These are phyloP conservation scores for Neobulgaria alba DNA, from an alignment of 2,329 filamentous ascomycete genomes.

Conservation along the genomic window DNA sequence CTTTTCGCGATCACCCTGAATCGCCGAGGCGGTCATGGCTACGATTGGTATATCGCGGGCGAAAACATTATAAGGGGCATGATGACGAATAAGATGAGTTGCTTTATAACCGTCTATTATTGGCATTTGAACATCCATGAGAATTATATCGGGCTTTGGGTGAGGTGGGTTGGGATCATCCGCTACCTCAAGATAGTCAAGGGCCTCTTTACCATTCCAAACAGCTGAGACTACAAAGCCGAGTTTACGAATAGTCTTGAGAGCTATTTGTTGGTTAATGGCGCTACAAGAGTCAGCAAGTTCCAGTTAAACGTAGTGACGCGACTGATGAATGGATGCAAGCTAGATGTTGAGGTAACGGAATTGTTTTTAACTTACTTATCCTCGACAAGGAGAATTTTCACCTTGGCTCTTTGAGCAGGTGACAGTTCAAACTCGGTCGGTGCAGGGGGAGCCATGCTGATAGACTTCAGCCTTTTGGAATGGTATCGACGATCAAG, in stretches of 20 bases:
- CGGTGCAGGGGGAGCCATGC: slow-evolving; percentile 27
- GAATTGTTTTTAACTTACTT: slow-evolving; percentile 46
- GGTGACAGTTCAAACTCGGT: slow-evolving; percentile 41
- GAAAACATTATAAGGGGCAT: slow-evolving; percentile 53
- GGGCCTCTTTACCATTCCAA: slow-evolving; percentile 23
- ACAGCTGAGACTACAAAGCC: slow-evolving; percentile 19
- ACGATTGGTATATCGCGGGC: slow-evolving; percentile 61
- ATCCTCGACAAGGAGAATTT: slow-evolving; percentile 74
- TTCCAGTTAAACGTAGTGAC: too few relatives aligned
- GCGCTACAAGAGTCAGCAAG: neutral
- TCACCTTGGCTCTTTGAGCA: slow-evolving; percentile 51
- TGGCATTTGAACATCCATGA: slow-evolving; percentile 73
- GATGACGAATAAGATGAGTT: slow-evolving; percentile 63
- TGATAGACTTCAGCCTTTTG: slow-evolving; percentile 11
- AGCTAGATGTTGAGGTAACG: too few relatives aligned
- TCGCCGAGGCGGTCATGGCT: slow-evolving; percentile 74
- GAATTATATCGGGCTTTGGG: slow-evolving; percentile 58
- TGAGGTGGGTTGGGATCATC: slow-evolving; percentile 20
- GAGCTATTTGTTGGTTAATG: slow-evolving; percentile 23
- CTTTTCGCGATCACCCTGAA: slow-evolving; percentile 68
- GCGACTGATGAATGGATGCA: too few relatives aligned
- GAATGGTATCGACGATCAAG: slow-evolving; percentile 7
- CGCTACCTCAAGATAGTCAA: slow-evolving; percentile 57
- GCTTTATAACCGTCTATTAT: slow-evolving; percentile 72
- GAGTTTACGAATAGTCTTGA: slow-evolving; percentile 19